Conservation (phyloP, 495 filamentous ascomycete genomes). For the Acidomyces sp. region DNA sequence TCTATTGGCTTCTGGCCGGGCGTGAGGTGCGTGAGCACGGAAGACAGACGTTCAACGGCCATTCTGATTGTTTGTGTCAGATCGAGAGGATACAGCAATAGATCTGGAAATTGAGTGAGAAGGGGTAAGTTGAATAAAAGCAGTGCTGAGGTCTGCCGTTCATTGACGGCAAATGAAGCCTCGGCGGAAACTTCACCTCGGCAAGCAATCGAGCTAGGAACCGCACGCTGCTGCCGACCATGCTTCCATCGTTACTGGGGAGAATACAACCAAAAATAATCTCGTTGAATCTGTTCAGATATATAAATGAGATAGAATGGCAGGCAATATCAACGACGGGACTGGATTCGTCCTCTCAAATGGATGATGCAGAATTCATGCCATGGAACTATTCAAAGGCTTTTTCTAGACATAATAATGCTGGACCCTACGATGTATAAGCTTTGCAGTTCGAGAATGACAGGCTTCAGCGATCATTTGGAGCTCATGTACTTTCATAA, state of each 20-base stretch:
- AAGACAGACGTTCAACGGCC: constrained; percentile 74
- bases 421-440: constrained; percentile 8
- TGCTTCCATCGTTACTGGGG: too few species aligned
- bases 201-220: too few species aligned
- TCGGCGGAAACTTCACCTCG: too few species aligned
- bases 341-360: constrained; percentile 1
- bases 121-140: too few species aligned
- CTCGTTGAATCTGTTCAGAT: not conserved
- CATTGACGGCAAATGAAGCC: too few species aligned
- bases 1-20: constrained; percentile 52
- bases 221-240: too few species aligned
- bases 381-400: constrained; percentile 9
- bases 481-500: constrained; percentile 5
- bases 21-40: constrained; percentile 76
- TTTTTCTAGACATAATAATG: constrained; percentile 7
- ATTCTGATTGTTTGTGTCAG: too few species aligned
- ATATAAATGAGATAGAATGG: not conserved
- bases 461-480: constrained; percentile 6
- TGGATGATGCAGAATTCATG: constrained; percentile 9
- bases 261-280: not conserved
- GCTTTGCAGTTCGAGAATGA: constrained; percentile 3
- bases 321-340: not conserved
- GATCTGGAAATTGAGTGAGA: too few species aligned
- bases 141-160: too few species aligned
- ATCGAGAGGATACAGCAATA: too few species aligned